A percentile compares a stretch with the other conserved stretches of the same genome.
Conservation (phyloP, 2,329 filamentous ascomycete genomes). For the Colletotrichum simmondsii region DNA sequence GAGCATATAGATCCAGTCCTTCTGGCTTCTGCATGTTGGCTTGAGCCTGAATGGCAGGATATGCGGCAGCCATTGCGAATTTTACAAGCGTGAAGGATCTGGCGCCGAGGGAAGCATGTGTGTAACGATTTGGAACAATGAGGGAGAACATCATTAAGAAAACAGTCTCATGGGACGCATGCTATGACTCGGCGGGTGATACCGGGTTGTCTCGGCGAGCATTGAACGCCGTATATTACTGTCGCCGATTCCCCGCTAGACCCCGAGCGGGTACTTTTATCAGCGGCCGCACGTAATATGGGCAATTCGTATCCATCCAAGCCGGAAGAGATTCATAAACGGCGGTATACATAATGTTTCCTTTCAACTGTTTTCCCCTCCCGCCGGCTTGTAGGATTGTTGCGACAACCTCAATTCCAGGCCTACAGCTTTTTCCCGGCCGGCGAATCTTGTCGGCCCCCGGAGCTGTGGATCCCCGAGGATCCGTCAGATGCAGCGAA, state of each 20-base stretch:
- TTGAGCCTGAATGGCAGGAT: background rate
- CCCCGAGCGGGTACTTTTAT: background rate
- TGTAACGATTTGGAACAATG: background rate
- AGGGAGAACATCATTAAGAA: background rate
- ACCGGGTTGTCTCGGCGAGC: background rate
- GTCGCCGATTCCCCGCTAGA: background rate
- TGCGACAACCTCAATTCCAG: background rate
- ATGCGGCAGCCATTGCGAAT: background rate
- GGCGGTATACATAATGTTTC: no score
- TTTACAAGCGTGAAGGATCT: background rate
- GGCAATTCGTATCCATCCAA: fast-evolving
- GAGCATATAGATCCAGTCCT: conserved; percentile 58
- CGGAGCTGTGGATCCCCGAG: background rate
- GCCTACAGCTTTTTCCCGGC: background rate
- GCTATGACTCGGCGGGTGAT: background rate
- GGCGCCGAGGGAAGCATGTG: background rate
- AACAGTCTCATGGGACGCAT: background rate
- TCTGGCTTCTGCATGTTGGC: background rate
- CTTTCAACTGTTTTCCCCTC: no score
- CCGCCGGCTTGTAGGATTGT: no score
- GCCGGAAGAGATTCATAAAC: no score
- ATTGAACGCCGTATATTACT: background rate
- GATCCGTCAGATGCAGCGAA: background rate
- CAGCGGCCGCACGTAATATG: background rate
- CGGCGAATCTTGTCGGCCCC: background rate